Percentiles rank a stretch among this genome's conserved stretches.
Evolutionary conservation across 352 stramenopile genomes (phyloP).

Genomic region (Globisporangium perplexum): DNA sequence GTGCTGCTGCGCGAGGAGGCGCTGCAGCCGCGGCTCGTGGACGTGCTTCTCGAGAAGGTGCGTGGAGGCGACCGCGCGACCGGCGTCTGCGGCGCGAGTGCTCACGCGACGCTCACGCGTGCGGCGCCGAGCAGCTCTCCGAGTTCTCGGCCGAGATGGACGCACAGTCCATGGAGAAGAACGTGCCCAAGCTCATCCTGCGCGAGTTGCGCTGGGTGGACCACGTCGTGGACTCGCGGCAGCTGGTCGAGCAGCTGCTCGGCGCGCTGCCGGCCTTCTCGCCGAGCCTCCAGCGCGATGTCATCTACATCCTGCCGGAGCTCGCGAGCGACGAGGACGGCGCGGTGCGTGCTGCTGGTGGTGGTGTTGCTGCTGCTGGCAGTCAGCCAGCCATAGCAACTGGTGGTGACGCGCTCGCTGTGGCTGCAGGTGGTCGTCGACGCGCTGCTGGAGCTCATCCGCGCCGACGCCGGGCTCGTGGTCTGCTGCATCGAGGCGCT

Average conservation of each 20-base stretch:
- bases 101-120: neutral
- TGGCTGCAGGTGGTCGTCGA: slow-evolving; percentile 50
- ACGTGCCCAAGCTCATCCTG: slow-evolving; percentile 55
- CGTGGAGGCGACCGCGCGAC: too few species aligned
- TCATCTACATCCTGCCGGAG: slow-evolving; percentile 67
- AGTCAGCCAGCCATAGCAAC: neutral
- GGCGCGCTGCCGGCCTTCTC: slow-evolving; percentile 38
- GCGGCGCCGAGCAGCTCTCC: slow-evolving; percentile 24
- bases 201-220: slow-evolving; percentile 64
- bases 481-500: slow-evolving; percentile 56
- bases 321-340: slow-evolving; percentile 46
- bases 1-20: slow-evolving; percentile 46
- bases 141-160: slow-evolving; percentile 38
- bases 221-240: slow-evolving; percentile 31
- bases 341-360: neutral
- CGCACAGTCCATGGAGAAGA: slow-evolving; percentile 31
- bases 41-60: slow-evolving; percentile 49
- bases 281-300: slow-evolving; percentile 39
- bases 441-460: slow-evolving; percentile 47
- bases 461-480: slow-evolving; percentile 36
- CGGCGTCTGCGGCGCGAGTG: too few species aligned
- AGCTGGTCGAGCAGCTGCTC: slow-evolving; percentile 50
- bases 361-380: neutral
- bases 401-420: too few species aligned
- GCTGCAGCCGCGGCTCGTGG: slow-evolving; percentile 35